These are phyloP conservation scores for Hyphopichia fennica DNA, from an alignment of 1,139 yeast species.

Conservation along the genomic window DNA sequence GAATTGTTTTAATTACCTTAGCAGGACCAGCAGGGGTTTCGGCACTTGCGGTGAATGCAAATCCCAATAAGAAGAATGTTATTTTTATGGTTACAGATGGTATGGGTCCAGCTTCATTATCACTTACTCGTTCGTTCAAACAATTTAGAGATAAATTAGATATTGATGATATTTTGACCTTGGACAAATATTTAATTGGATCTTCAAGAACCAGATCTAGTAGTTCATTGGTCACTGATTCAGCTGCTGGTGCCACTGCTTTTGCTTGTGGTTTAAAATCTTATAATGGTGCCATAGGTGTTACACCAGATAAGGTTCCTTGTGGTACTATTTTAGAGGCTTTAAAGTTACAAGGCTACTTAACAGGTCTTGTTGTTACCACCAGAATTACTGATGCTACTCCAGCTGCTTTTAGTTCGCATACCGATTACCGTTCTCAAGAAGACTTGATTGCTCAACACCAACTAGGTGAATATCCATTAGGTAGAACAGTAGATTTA, in stretches of 20 bases:
- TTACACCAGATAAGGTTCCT: constrained; percentile 57
- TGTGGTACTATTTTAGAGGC: constrained; percentile 87
- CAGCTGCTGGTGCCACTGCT: constrained; percentile 95
- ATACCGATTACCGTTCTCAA: constrained; percentile 67
- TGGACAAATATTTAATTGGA: constrained; percentile 73
- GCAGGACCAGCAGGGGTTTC: not conserved
- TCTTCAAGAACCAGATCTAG: constrained; percentile 76
- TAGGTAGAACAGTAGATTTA: constrained; percentile 77
- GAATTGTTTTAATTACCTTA: not conserved
- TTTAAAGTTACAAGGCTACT: constrained; percentile 70
- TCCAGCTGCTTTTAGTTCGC: constrained; percentile 85
- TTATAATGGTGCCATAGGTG: constrained; percentile 85
- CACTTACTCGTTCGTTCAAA: constrained; percentile 69
- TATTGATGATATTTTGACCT: constrained; percentile 50
- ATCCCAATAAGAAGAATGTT: constrained; percentile 49
- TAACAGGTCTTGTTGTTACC: constrained; percentile 84
- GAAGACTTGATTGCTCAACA: constrained; percentile 86
- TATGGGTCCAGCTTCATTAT: constrained; percentile 83
- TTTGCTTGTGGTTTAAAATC: constrained; percentile 77
- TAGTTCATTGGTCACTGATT: constrained; percentile 74
- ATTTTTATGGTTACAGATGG: constrained; percentile 91
- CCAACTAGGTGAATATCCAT: constrained; percentile 73
- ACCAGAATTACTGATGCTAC: constrained; percentile 81
- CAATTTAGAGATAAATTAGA: constrained; percentile 56
- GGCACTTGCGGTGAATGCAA: constrained; percentile 8